Base-by-base conservation (phyloP, 805 yeast species). In the Teunomyces gatunensis region DNA sequence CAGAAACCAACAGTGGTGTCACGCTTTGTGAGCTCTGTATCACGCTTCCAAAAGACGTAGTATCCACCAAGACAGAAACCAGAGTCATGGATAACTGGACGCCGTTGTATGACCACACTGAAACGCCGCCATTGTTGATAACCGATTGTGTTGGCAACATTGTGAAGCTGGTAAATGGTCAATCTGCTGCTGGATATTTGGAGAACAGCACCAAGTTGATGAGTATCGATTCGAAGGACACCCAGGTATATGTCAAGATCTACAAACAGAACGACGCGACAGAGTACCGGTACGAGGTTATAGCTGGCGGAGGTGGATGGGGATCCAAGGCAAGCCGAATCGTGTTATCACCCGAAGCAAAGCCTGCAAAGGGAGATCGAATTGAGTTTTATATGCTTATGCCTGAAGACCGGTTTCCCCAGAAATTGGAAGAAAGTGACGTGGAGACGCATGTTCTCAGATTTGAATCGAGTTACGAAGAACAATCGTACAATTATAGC, bases 251-350 rank as follows among this genome's bases (percentile, higher is more conserved):
- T 49, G 75, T 68, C 6, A 68, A 67, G 48, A 29, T 73, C 11
- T 54, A 52, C 46, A 48, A 55, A 21, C 49, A 37, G 15, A 49
- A 47, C 5, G 44, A 45, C 2, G 45, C 51, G 12, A 51, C 47
- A 33, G 56, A 63, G 3, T 56, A 60, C 45, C 67, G 74, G 46
- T 77, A 67, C 59, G 77, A 79, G 56, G 82, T 85, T 17, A 71
- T 81, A 30, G 90, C 88, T 4, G 90, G 90, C 3, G 90, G 90
- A 2, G 85, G 89, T 2, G 83, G 84, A 2, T 85, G 89, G 89
- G 87, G 89, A 1, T 79, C 83, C 25, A 78, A 84, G 47, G 82
- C 86, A 2, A 79, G 79, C 29, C 78, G 82, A 59, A 69, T 85
- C n/a, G 90, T 81, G 1, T 59, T 85, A 10, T 85, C 85, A 25